Evolutionary conservation across 2,329 filamentous ascomycete genomes (phyloP).

Genomic region (Cladosporium sp.): DNA sequence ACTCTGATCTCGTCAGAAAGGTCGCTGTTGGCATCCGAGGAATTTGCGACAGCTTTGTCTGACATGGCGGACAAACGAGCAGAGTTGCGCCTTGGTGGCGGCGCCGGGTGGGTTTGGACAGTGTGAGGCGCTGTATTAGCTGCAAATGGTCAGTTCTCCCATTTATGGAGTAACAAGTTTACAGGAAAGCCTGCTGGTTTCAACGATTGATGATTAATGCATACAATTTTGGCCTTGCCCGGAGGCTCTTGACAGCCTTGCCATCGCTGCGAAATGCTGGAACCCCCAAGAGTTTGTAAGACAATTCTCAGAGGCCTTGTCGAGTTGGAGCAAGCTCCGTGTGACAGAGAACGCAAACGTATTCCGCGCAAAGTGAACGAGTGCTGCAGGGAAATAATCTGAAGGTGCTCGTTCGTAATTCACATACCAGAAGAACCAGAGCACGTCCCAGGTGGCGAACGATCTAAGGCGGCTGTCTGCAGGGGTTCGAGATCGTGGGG

Average conservation of each 20-base stretch:
- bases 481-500: constrained; percentile 10
- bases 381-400: no score
- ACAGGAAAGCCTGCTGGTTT: no score
- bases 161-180: neutral
- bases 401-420: neutral
- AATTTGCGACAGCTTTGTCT: constrained; percentile 1
- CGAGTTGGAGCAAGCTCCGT: no score
- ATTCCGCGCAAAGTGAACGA: no score
- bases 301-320: no score
- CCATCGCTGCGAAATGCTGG: constrained; percentile 3
- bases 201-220: neutral
- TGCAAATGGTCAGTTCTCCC: neutral
- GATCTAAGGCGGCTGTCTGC: constrained; percentile 5
- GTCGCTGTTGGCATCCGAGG: constrained; percentile 2
- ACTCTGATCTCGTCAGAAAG: constrained; percentile 16
- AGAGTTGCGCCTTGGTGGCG: constrained; percentile 4
- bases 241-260: constrained; percentile 3
- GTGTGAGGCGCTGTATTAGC: neutral
- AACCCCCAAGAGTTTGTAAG: no score
- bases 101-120: neutral
- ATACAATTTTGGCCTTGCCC: constrained; percentile 1
- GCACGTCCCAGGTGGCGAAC: constrained; percentile 9
- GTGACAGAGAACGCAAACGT: no score
- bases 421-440: constrained; percentile 3
- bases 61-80: constrained; percentile 1